phyloP scores from a whole-genome alignment of 352 stramenopile species.

The Nothophytophthora sp. region DNA sequence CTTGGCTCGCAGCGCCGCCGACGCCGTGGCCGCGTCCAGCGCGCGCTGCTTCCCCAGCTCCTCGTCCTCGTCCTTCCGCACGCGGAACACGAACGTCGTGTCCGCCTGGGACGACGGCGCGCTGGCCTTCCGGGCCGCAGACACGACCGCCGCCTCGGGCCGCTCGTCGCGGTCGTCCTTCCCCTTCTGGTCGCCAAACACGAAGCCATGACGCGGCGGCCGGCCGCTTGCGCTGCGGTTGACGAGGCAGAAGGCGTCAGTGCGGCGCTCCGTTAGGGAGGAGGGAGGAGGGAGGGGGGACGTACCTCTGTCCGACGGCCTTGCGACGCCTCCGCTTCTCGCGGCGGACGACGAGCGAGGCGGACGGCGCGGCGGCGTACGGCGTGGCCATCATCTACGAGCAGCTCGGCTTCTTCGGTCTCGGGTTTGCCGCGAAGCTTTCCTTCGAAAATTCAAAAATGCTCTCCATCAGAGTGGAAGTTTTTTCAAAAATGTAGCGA shows the following conservation, averaged over 20 bases:
- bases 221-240: slow-evolving; percentile 13
- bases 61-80: slow-evolving; percentile 37
- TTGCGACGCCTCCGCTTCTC: slow-evolving; percentile 59
- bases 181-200: slow-evolving; percentile 48
- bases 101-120: slow-evolving; percentile 14
- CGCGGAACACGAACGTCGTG: slow-evolving; percentile 61
- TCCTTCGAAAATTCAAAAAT: slow-evolving; percentile 34
- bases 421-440: slow-evolving; percentile 18
- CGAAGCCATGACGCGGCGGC: slow-evolving; percentile 52
- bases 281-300: neutral
- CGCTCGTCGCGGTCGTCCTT: slow-evolving; percentile 8
- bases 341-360: slow-evolving; percentile 60
- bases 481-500: too few relatives aligned
- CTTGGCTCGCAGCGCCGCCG: slow-evolving; percentile 43
- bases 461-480: too few relatives aligned
- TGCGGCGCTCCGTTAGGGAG: neutral
- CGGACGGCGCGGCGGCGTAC: slow-evolving; percentile 28
- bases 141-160: slow-evolving; percentile 30
- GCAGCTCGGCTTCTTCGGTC: neutral
- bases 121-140: slow-evolving; percentile 15
- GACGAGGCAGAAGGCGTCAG: slow-evolving; percentile 9
- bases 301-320: slow-evolving; percentile 30
- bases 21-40: slow-evolving; percentile 45
- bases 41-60: slow-evolving; percentile 20
- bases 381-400: slow-evolving; percentile 37